Percentiles rank a stretch among this genome's conserved stretches.
These are phyloP conservation scores for Alternaria sp. DNA, from an alignment of 2,329 filamentous ascomycete species.

Conservation along the genomic window DNA sequence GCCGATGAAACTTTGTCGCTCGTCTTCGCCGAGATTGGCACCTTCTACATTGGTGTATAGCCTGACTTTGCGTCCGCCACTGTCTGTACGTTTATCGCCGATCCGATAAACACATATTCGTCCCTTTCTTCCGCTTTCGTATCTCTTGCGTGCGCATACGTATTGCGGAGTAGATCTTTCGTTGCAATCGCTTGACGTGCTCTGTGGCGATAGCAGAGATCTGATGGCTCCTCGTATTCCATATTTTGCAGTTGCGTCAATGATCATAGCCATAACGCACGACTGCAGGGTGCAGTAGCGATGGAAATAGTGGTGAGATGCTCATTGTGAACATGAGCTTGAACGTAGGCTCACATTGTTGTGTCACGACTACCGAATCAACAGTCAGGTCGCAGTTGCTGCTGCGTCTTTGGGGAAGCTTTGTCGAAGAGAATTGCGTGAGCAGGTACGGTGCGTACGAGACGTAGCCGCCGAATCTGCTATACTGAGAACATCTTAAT, in stretches of 20 bases:
- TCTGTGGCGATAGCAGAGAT: neutral
- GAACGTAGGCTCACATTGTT: neutral
- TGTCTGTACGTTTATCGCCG: neutral
- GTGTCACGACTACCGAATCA: neutral
- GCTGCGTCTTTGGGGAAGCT: neutral
- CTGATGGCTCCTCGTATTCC: conserved; percentile 2
- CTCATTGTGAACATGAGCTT: neutral
- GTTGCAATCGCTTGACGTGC: neutral
- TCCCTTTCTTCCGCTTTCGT: conserved; percentile 3
- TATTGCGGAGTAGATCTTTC: neutral
- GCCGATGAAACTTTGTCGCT: conserved; percentile 1
- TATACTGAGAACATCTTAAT: neutral
- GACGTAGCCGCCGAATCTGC: neutral
- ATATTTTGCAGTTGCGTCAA: conserved; percentile 1
- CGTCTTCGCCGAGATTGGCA: neutral
- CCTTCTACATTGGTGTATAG: conserved; percentile 5
- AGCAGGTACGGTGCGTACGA: neutral
- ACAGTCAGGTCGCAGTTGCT: neutral
- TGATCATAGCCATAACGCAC: neutral
- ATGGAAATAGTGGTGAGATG: neutral
- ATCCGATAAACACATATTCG: conserved; percentile 4
- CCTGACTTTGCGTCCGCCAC: neutral
- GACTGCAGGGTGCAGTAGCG: neutral
- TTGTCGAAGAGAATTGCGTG: neutral
- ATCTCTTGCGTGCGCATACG: conserved; percentile 2